A percentile compares a stretch with the other conserved stretches of the same genome.
These are phyloP conservation scores for Trypethelium eluteriae DNA, from an alignment of 495 filamentous ascomycete species.

Conservation along the genomic window DNA sequence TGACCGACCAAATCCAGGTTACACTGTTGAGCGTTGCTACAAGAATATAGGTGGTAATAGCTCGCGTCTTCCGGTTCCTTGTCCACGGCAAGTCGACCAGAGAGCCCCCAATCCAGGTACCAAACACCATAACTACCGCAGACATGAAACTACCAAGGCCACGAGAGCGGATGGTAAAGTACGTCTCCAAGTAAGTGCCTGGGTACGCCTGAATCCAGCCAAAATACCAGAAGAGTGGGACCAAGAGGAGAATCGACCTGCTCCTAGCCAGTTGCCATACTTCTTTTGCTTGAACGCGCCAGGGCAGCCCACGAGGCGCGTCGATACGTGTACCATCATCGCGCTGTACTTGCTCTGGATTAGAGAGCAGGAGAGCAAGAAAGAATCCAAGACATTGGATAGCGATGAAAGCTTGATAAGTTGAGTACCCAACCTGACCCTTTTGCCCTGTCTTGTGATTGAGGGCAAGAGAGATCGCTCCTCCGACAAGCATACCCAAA, in stretches of 20 bases:
- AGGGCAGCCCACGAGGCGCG: conserved; percentile 15
- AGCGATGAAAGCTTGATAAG: conserved; percentile 23
- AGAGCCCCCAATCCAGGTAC: conserved; percentile 18
- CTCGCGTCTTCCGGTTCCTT: conserved; percentile 17
- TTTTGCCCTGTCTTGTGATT: conserved; percentile 20
- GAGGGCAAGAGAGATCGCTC: conserved; percentile 18
- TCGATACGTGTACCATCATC: conserved; percentile 18
- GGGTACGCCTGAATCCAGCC: conserved; percentile 22
- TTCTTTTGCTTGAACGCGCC: conserved; percentile 14
- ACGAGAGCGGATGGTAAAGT: conserved; percentile 23
- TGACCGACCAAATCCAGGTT: conserved; percentile 22
- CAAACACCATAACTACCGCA: conserved; percentile 17
- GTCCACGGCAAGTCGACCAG: conserved; percentile 19
- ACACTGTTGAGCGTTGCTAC: conserved; percentile 19
- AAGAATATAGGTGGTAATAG: conserved; percentile 18
- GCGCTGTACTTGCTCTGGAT: conserved; percentile 21
- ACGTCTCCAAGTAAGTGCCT: conserved; percentile 21
- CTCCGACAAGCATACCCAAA: conserved; percentile 21
- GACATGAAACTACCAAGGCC: conserved; percentile 21
- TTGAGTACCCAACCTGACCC: conserved; percentile 21
- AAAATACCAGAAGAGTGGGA: conserved; percentile 23
- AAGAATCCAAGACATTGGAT: conserved; percentile 22
- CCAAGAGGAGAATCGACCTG: conserved; percentile 21
- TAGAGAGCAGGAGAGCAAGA: conserved; percentile 20
- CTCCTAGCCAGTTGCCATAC: conserved; percentile 20